Base-by-base conservation (phyloP, 176 grass and related monocot species). In the Guadua angustifolia region DNA sequence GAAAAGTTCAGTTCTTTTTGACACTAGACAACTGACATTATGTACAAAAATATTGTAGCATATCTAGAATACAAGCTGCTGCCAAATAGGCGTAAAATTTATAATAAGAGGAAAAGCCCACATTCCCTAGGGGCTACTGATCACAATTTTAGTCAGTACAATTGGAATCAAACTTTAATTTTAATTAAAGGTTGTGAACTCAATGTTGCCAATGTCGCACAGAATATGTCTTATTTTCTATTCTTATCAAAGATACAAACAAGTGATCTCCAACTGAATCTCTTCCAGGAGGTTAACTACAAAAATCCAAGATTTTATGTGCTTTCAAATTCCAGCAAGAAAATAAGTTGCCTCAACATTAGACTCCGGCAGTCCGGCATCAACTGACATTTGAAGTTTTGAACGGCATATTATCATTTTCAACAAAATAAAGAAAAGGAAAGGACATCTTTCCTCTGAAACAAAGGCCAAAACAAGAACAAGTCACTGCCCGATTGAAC, bases 101-200 rank as follows among this genome's bases (percentile, higher is more conserved):
- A 66, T 36, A 66, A 6, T 36, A 36, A 66, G 61, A 64, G 26
- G 61, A 33, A 33, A 66, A 14, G 29, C 35, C 10, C 35, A 40
- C 16, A 21, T 67, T 67, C 16, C 0, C 61, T 16, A 56, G 64
- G 7, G 36, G 10, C 4, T 77, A 67, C 15, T 62, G 18, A 2
- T 66, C 35, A 66, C 16, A 62, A 52, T 26, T 42, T 36, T 24
- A 74, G 50, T 83, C 18, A 18, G 24, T 39, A 61, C 58, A 61
- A 51, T 50, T 17, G 46, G 26, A 39, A 4, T 7, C 29, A 39
- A 50, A 10, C 46, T 52, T 64, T 77, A 62, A 61, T 77, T 26
- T 81, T 75, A 49, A 69, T 21, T 61, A 42, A 74, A 47, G 56
- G 63, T 87, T 75, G 51, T 68, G 62, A 69, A 86, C 47, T 74